Conservation (phyloP, 345 rosid species). For the Euphorbia lathyris region DNA sequence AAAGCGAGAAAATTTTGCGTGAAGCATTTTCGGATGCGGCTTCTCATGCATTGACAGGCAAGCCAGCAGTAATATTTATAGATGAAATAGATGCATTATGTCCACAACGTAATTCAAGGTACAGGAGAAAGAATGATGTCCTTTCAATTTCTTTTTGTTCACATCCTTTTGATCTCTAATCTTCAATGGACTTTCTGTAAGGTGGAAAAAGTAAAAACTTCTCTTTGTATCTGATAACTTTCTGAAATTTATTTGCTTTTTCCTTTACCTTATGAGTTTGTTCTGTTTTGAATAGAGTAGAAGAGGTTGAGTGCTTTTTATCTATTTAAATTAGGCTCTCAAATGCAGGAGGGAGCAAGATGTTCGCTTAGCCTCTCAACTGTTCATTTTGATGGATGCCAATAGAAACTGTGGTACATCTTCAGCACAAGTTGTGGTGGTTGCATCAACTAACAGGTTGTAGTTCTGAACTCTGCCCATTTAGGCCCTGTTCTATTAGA, state of each 20-base stretch:
- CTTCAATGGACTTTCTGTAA: not conserved
- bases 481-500: not conserved
- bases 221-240: not conserved
- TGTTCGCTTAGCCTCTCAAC: constrained; percentile 76
- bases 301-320: not conserved
- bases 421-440: constrained; percentile 54
- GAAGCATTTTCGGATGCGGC: constrained; percentile 79
- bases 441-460: constrained; percentile 94
- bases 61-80: constrained; percentile 74
- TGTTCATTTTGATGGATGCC: constrained; percentile 75
- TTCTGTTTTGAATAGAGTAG: not conserved
- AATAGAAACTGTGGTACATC: constrained; percentile 46
- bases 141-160: not conserved
- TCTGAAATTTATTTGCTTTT: not conserved
- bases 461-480: constrained; percentile 9
- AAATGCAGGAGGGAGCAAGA: constrained; percentile 74
- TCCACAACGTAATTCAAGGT: constrained; percentile 80
- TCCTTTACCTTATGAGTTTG: not conserved
- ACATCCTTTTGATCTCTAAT: not conserved
- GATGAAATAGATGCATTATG: constrained; percentile 91
- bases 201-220: not conserved
- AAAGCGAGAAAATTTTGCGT: constrained; percentile 74
- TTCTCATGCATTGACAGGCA: constrained; percentile 53
- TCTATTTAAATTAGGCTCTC: constrained; percentile 5
- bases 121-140: not conserved